A percentile compares a stretch with the other conserved stretches of the same genome.
Evolutionary conservation across 352 stramenopile genomes (phyloP).

Genomic region (Pythium chondricola): DNA sequence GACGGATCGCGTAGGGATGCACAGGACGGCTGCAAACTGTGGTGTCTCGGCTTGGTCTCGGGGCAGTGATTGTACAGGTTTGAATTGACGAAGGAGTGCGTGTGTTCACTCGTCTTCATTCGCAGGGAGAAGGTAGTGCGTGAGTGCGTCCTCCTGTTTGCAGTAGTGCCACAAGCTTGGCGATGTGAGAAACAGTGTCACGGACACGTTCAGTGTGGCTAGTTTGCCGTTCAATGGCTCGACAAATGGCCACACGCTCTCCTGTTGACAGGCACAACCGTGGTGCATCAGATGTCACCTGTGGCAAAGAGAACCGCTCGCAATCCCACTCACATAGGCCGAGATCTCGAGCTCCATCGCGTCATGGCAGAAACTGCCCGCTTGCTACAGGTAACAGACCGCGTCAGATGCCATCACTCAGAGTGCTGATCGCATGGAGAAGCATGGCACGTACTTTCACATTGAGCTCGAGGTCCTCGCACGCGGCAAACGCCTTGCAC

Average conservation of each 20-base stretch:
- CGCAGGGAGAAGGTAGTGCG: slow-evolving; percentile 72
- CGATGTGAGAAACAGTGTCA: slow-evolving; percentile 59
- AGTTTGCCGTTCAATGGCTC: slow-evolving; percentile 74
- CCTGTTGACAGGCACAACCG: slow-evolving; percentile 22
- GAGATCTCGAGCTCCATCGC: slow-evolving; percentile 73
- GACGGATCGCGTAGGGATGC: too few species aligned
- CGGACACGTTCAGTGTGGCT: slow-evolving; percentile 48
- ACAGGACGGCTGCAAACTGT: too few species aligned
- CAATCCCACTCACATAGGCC: slow-evolving; percentile 39
- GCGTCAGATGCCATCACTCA: background rate
- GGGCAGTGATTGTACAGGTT: too few species aligned
- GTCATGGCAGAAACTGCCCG: slow-evolving; percentile 73
- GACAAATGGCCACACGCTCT: slow-evolving; percentile 78
- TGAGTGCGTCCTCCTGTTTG: slow-evolving; percentile 70
- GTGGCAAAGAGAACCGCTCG: too few species aligned
- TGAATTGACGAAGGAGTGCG: too few species aligned
- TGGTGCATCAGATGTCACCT: too few species aligned
- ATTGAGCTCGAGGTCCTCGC: slow-evolving; percentile 69
- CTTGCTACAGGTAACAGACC: slow-evolving; percentile 31
- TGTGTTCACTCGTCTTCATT: slow-evolving; percentile 58
- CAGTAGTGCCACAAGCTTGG: slow-evolving; percentile 82
- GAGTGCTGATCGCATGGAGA: background rate
- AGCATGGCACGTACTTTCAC: slow-evolving; percentile 40
- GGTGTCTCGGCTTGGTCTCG: too few species aligned
- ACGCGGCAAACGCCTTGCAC: slow-evolving; percentile 59